Percentiles rank a stretch among this genome's conserved stretches.
Evolutionary conservation across 352 stramenopile genomes (phyloP).

Genomic region (Phytophthora fragariaefolia): DNA sequence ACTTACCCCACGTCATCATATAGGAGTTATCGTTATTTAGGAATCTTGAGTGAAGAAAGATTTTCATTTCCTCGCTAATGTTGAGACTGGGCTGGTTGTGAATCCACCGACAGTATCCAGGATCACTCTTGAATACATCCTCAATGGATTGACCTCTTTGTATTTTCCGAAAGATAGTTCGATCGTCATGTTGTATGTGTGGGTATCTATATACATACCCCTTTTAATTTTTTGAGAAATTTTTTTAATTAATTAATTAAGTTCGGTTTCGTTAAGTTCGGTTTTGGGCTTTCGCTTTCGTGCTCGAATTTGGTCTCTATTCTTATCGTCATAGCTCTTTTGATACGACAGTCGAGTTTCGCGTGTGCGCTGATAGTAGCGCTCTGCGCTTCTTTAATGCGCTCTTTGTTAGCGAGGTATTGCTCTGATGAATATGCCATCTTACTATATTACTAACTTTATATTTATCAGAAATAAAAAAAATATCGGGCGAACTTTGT

Average conservation of each 20-base stretch:
- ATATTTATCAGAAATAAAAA: too few species aligned
- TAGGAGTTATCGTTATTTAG: constrained; percentile 21
- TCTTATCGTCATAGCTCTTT: too few species aligned
- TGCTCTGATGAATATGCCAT: too few species aligned
- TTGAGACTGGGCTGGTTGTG: constrained; percentile 22
- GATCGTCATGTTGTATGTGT: neutral
- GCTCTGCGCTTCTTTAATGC: too few species aligned
- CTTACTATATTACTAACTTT: too few species aligned
- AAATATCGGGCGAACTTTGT: too few species aligned
- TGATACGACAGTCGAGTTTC: too few species aligned
- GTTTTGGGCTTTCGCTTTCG: too few species aligned
- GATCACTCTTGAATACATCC: neutral
- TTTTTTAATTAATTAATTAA: neutral
- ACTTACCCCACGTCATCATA: constrained; percentile 33
- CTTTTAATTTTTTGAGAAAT: neutral
- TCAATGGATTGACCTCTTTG: neutral
- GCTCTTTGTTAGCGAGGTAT: too few species aligned
- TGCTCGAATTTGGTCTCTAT: too few species aligned
- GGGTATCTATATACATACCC: neutral
- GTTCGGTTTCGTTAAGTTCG: too few species aligned
- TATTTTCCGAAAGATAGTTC: neutral
- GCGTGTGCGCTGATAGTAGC: too few species aligned
- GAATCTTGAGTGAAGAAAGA: constrained; percentile 26
- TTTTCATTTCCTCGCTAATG: constrained; percentile 25
- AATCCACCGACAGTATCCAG: constrained; percentile 21